These are phyloP conservation scores for Aspergillus piperis DNA, from an alignment of 2,329 filamentous ascomycete genomes.

Conservation along the genomic window DNA sequence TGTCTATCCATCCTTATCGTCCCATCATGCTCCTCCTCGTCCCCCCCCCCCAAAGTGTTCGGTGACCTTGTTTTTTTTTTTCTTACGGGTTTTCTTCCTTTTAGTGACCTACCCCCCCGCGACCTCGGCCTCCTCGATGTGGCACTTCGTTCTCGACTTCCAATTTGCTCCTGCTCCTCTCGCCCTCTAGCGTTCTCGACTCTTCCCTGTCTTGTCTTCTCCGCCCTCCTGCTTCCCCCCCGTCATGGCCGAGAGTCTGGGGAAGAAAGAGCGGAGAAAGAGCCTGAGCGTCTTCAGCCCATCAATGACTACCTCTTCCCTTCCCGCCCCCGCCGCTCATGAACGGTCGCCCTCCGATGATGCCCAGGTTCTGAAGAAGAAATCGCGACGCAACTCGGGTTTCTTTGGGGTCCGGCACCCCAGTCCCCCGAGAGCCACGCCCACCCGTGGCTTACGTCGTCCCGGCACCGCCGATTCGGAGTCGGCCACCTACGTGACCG, in stretches of 20 bases:
- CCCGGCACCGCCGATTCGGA: conserved; percentile 34
- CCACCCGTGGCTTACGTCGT: conserved; percentile 26
- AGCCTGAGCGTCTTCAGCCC: conserved; percentile 37
- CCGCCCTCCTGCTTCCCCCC: conserved; percentile 12
- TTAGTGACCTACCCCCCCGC: conserved; percentile 25
- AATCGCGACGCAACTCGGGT: conserved; percentile 40
- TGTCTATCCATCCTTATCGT: conserved; percentile 17
- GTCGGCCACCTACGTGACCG: conserved; percentile 23
- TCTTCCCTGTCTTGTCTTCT: conserved; percentile 8
- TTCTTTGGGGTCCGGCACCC: conserved; percentile 38
- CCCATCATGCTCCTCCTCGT: conserved; percentile 11
- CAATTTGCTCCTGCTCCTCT: conserved; percentile 2
- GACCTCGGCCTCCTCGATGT: conserved; percentile 35
- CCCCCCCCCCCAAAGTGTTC: conserved; percentile 3
- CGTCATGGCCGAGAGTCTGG: conserved; percentile 36
- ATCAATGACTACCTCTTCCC: conserved; percentile 27
- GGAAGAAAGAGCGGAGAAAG: conserved; percentile 40
- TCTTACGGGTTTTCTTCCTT: not conserved
- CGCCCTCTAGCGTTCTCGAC: conserved; percentile 4
- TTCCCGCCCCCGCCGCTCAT: conserved; percentile 28
- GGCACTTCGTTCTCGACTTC: conserved; percentile 20
- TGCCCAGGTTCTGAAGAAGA: conserved; percentile 35
- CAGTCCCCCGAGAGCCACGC: conserved; percentile 26
- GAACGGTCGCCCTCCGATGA: conserved; percentile 43
- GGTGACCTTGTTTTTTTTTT: conserved; percentile 13